Base-by-base conservation (phyloP, 768 basidiomycete genomes). In the Lentinula guzmanii region DNA sequence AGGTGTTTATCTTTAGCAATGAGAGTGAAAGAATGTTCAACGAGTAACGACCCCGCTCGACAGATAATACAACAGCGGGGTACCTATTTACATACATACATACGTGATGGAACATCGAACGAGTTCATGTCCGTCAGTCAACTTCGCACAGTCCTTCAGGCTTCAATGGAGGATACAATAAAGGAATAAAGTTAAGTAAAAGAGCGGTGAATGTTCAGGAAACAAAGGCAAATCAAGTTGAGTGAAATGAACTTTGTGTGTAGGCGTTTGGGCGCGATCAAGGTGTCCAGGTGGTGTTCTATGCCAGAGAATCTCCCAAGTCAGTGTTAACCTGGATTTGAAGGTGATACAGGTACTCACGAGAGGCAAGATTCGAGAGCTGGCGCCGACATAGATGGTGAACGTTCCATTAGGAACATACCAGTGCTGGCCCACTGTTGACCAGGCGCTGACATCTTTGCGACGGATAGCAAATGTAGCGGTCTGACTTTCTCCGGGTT, bases 341-440 rank as follows among this genome's bases (percentile, higher is more conserved):
- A 13, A 52, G 33, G 8, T 8, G 13, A 11, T 50, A 8, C 8
- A 4, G 9, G 3, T 6, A 52, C 51, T 52, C n/a, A 52, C 51
- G 10, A 63, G 42, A 52, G 58, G 62, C 7, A 68, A 57, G 51
- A 68, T 65, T 52, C 69, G 56, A 13, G 67, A 70, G 28, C 64
- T 65, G 13, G 61, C 56, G 5, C 76, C 77, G 16, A 71, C 70
- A 21, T 63, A 67, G 61, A 77, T 70, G 2, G 61, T 68, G 65
- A 73, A 76, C 13, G 34, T 65, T 15, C 75, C 75, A 2, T 64
- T 46, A 8, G 75, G 75, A 21, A 73, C 63, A 5, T 58, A 52
- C 75, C 75, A 76, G 5, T 66, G 56, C 64, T 76, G 75, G 37
- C 60, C 42, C 8, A 63, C 63, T 2, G 72, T 70, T 58, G 73